Evolutionary conservation across 495 filamentous ascomycete genomes (phyloP).

Genomic region (Pyrenula aspistea): DNA sequence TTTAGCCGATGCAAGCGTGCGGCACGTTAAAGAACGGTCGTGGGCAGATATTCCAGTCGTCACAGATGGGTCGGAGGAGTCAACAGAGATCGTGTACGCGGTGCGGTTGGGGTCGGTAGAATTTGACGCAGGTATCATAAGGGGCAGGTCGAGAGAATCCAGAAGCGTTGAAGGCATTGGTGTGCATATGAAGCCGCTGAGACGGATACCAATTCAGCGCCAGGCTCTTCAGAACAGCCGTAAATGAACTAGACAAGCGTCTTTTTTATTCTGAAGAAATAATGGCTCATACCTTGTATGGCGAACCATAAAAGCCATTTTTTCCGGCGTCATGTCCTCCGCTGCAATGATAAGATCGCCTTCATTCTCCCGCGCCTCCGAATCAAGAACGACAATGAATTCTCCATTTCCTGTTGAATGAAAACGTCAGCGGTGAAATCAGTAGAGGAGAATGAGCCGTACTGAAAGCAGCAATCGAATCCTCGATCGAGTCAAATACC

Average conservation of each 20-base stretch:
- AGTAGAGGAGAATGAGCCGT: slow-evolving; percentile 20
- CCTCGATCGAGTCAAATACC: slow-evolving; percentile 72
- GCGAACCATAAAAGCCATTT: slow-evolving; percentile 92
- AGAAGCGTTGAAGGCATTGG: slow-evolving; percentile 61
- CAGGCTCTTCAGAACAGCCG: too few relatives aligned
- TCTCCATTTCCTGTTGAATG: slow-evolving; percentile 58
- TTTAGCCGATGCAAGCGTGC: slow-evolving; percentile 58
- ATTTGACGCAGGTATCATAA: slow-evolving; percentile 59
- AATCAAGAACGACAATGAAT: slow-evolving; percentile 93
- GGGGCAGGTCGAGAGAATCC: slow-evolving; percentile 59
- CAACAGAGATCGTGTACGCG: slow-evolving; percentile 80
- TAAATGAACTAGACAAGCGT: too few relatives aligned
- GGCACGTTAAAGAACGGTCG: slow-evolving; percentile 74
- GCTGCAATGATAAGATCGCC: slow-evolving; percentile 96
- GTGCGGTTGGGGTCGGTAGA: slow-evolving; percentile 81
- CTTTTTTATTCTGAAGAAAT: neutral
- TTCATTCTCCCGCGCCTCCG: slow-evolving; percentile 86
- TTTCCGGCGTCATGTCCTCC: slow-evolving; percentile 67
- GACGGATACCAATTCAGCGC: neutral
- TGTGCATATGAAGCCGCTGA: slow-evolving; percentile 79
- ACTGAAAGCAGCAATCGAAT: slow-evolving; percentile 77
- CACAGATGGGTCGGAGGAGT: slow-evolving; percentile 56
- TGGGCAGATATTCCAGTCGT: slow-evolving; percentile 86
- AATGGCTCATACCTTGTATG: slow-evolving; percentile 43
- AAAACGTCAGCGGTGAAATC: neutral